These are phyloP conservation scores for Schwanniomyces etchellsii DNA, from an alignment of 1,139 yeast genomes.

Conservation along the genomic window DNA sequence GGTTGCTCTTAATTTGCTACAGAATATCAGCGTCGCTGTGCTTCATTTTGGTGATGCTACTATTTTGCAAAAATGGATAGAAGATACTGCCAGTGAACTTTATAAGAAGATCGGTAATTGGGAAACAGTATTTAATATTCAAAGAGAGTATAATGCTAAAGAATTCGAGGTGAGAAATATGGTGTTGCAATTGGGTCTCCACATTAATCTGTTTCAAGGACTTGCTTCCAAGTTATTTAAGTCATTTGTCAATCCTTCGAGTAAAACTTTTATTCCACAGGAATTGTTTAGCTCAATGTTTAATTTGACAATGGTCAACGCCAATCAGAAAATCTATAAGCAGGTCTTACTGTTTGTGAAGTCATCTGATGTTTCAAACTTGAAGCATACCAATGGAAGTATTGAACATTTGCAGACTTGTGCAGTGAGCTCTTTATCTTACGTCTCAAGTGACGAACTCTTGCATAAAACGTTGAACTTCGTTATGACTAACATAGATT, in stretches of 20 bases:
- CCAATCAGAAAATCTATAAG: constrained; percentile 49
- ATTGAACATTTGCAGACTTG: constrained; percentile 42
- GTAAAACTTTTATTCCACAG: constrained; percentile 42
- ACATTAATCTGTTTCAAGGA: constrained; percentile 20
- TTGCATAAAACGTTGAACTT: constrained; percentile 50
- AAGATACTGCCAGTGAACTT: constrained; percentile 12
- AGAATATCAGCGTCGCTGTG: constrained; percentile 23
- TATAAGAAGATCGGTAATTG: constrained; percentile 21
- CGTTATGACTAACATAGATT: constrained; percentile 49
- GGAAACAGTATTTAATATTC: constrained; percentile 10
- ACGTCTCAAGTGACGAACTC: constrained; percentile 37
- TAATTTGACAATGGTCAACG: constrained; percentile 27
- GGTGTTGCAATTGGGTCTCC: constrained; percentile 30
- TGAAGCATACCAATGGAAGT: constrained; percentile 26
- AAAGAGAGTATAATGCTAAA: constrained; percentile 10
- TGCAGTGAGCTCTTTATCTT: constrained; percentile 52
- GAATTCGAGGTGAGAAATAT: constrained; percentile 40
- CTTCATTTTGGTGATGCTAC: constrained; percentile 23
- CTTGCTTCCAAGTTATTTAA: constrained; percentile 38
- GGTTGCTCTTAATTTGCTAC: constrained; percentile 27
- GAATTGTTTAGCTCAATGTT: constrained; percentile 34
- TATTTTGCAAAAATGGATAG: constrained; percentile 18
- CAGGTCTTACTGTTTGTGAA: constrained; percentile 48
- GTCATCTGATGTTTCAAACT: constrained; percentile 34
- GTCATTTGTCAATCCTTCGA: constrained; percentile 42